Conservation (phyloP, 768 basidiomycete genomes). For the Pleurotus tuber-regium region DNA sequence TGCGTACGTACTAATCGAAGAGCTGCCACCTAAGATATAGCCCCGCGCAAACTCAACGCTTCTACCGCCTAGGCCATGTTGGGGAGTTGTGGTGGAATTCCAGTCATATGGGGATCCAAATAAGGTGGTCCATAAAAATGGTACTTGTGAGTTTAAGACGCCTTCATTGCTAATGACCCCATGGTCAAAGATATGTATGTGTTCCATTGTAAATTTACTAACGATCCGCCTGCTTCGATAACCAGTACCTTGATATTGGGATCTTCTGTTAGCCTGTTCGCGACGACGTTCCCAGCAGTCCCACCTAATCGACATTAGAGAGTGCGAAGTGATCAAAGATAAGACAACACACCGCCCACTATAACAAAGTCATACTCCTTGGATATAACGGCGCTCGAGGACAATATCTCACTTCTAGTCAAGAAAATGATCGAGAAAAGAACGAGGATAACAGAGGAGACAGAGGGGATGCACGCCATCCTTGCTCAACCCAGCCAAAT, state of each 20-base stretch:
- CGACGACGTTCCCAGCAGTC: constrained; percentile 8
- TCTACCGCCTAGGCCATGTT: constrained; percentile 16
- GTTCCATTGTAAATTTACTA: background rate
- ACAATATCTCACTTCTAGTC: too few relatives aligned
- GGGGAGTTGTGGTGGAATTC: constrained; percentile 21
- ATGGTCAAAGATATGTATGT: background rate
- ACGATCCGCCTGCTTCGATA: constrained; percentile 8
- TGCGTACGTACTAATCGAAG: constrained; percentile 19
- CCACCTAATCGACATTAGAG: too few relatives aligned
- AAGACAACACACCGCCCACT: too few relatives aligned
- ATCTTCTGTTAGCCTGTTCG: constrained; percentile 8
- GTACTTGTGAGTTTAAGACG: background rate
- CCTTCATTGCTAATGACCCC: background rate
- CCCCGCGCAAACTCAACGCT: constrained; percentile 16
- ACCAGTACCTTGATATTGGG: constrained; percentile 3
- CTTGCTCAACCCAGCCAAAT: too few relatives aligned
- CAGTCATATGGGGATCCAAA: constrained; percentile 10
- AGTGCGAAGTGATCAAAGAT: too few relatives aligned
- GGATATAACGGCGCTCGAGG: too few relatives aligned
- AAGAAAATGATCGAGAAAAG: too few relatives aligned
- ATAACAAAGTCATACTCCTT: too few relatives aligned
- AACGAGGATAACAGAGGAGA: too few relatives aligned
- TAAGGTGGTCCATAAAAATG: constrained; percentile 1
- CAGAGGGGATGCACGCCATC: too few relatives aligned
- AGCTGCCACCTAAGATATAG: constrained; percentile 17